phyloP scores from a whole-genome alignment of 352 stramenopile genomes.

The Pythium plurisporium region DNA sequence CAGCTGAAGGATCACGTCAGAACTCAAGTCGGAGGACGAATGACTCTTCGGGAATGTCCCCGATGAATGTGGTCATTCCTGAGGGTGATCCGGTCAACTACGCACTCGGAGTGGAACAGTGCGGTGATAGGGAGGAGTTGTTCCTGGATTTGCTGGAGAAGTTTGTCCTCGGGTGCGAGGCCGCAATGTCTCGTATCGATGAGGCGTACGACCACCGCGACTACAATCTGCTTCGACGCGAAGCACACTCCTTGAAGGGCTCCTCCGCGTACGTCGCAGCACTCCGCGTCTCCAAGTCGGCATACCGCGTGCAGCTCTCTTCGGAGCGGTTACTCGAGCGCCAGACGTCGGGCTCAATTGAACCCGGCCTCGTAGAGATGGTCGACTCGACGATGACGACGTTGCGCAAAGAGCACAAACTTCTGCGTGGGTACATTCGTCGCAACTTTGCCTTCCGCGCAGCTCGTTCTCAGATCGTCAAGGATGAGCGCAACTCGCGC shows the following conservation, averaged over 20 bases:
- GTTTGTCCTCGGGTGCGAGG: conserved; percentile 59
- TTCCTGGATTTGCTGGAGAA: conserved; percentile 80
- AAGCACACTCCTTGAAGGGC: conserved; percentile 79
- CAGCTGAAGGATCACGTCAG: background rate
- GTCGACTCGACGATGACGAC: conserved; percentile 38
- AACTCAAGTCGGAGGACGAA: background rate
- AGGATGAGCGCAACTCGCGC: conserved; percentile 11
- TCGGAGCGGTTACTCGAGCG: conserved; percentile 59
- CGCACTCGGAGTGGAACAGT: conserved; percentile 72
- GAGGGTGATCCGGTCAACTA: conserved; percentile 80
- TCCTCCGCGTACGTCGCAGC: conserved; percentile 77
- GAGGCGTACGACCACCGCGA: conserved; percentile 41
- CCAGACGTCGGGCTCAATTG: conserved; percentile 22
- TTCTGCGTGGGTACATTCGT: conserved; percentile 67
- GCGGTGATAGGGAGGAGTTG: conserved; percentile 67
- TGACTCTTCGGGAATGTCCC: conserved; percentile 19
- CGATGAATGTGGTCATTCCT: conserved; percentile 46
- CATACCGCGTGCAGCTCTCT: conserved; percentile 74
- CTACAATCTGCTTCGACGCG: conserved; percentile 44
- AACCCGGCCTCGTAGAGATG: conserved; percentile 21
- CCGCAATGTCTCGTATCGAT: conserved; percentile 51
- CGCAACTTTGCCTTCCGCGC: conserved; percentile 83
- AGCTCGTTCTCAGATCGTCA: conserved; percentile 1
- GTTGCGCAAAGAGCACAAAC: conserved; percentile 59
- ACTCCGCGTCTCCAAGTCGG: conserved; percentile 70